These are phyloP conservation scores for Sporothrix protearum DNA, from an alignment of 2,329 filamentous ascomycete genomes.

Conservation along the genomic window DNA sequence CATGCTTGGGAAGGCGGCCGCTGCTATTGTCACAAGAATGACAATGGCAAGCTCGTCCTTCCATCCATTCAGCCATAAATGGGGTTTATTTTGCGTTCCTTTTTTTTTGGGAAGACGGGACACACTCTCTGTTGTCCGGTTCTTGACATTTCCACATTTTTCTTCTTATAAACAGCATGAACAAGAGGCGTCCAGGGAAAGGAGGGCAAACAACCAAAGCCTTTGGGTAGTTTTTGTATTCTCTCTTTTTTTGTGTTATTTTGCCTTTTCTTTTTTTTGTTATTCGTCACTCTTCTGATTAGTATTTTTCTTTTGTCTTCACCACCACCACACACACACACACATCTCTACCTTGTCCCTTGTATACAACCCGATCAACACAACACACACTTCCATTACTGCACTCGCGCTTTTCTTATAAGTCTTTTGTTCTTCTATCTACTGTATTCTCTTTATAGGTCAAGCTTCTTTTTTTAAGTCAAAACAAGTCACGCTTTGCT, in stretches of 20 bases:
- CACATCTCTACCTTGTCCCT: background rate
- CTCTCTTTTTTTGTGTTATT: conserved; percentile 5
- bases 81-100: background rate
- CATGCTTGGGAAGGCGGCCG: background rate
- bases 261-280: background rate
- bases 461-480: background rate
- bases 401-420: conserved; percentile 9
- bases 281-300: background rate
- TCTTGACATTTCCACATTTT: background rate
- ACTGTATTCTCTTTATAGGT: conserved; percentile 15
- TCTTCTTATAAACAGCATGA: conserved; percentile 9
- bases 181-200: conserved; percentile 17
- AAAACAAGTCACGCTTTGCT: conserved; percentile 3
- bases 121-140: background rate
- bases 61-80: background rate
- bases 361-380: background rate
- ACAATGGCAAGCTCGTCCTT: background rate
- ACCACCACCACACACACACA: background rate
- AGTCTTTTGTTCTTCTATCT: conserved; percentile 2
- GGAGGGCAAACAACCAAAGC: conserved; percentile 13
- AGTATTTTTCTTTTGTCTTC: background rate
- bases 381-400: background rate
- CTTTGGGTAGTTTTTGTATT: conserved; percentile 14
- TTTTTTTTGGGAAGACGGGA: background rate
- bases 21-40: background rate